phyloP scores from a whole-genome alignment of 2,329 filamentous ascomycete species.

The Calonectria pseudoreteaudii region DNA sequence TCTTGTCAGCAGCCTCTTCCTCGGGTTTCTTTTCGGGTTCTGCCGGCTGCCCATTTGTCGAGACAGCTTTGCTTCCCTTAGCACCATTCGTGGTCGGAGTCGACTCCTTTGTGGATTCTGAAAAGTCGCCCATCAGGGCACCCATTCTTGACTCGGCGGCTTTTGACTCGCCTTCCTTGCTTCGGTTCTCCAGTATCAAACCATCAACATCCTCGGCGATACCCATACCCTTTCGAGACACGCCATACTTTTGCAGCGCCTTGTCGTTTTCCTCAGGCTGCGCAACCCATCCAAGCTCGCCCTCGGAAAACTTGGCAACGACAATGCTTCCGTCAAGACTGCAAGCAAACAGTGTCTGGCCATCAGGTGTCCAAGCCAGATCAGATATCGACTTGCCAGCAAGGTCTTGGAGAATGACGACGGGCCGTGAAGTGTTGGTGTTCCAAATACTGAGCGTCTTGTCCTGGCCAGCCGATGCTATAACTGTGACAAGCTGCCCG shows the following conservation, averaged over 20 bases:
- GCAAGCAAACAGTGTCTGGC: constrained; percentile 85
- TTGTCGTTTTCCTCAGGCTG: constrained; percentile 91
- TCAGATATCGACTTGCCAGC: constrained; percentile 94
- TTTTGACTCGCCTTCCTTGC: constrained; percentile 89
- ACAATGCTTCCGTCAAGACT: constrained; percentile 92
- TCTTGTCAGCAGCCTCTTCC: constrained; percentile 65
- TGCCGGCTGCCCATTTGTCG: constrained; percentile 52
- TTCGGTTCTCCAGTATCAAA: constrained; percentile 87
- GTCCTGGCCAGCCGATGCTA: constrained; percentile 96
- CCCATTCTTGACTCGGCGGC: constrained; percentile 97
- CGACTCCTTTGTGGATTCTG: constrained; percentile 65
- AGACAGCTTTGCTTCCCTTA: constrained; percentile 57
- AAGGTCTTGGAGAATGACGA: constrained; percentile 90
- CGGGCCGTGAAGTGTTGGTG: constrained; percentile 90
- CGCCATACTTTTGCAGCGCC: constrained; percentile 92
- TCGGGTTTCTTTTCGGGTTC: constrained; percentile 53
- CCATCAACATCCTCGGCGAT: constrained; percentile 94
- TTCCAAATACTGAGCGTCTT: constrained; percentile 98
- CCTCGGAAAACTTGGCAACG: constrained; percentile 82
- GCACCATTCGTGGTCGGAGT: constrained; percentile 62
- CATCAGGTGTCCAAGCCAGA: constrained; percentile 92
- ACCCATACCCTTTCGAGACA: constrained; percentile 86
- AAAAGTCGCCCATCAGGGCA: constrained; percentile 92
- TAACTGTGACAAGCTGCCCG: constrained; percentile 82
- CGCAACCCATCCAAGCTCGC: constrained; percentile 91